Base-by-base conservation (phyloP, 2,329 filamentous ascomycete genomes). In the Immersiporthe knoxdaviesiana region DNA sequence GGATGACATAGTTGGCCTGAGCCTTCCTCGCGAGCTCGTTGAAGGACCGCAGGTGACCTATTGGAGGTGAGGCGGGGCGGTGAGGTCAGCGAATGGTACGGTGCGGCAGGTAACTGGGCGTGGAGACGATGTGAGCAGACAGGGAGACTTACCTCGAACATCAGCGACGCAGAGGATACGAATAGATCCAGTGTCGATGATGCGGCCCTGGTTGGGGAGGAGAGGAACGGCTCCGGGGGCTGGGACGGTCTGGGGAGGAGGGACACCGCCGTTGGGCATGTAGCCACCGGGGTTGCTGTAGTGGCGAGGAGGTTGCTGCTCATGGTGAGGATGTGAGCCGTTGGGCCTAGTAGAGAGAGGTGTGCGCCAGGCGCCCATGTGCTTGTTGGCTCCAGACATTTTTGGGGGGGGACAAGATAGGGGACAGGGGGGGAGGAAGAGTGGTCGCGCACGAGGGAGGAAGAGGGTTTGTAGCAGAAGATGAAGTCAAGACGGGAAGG, bases 21-120 rank as follows among this genome's bases (percentile, higher is more conserved):
- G 96, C 95, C 79, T 96, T 92, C 81, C 93, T 97, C 73, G 96
- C 96, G 72, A 99, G 91, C 72, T 98, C 94, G 83, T 99, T 99
- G 77, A 99, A 85, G 74, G 96, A 97, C 82, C 91, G 90, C 75
- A 99, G 85, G 81, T 98, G 97, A 81, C 96, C 96, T 99, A 75
- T 67, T 60, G 30, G 56, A 67, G n/a, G 52, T 73, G n/a, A 41
- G 2, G n/a, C 35, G 7, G 37, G 54, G 3, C 63, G 72, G 71
- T 37, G 63, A 44, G 47, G 64, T 71, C 62, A 69, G 70, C 44
- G 44, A 32, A 52, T 18, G 58, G 56, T 1, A 32, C 7, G 58
- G 56, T 1, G n/a, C 7, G 52, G 39, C n/a, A 61, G 24, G 2
- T 24, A 7, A 35, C n/a, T 6, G 35, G 14, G 12, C 37, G 37